These are phyloP conservation scores for Penicillium arizonense DNA, from an alignment of 495 filamentous ascomycete species.

Conservation along the genomic window DNA sequence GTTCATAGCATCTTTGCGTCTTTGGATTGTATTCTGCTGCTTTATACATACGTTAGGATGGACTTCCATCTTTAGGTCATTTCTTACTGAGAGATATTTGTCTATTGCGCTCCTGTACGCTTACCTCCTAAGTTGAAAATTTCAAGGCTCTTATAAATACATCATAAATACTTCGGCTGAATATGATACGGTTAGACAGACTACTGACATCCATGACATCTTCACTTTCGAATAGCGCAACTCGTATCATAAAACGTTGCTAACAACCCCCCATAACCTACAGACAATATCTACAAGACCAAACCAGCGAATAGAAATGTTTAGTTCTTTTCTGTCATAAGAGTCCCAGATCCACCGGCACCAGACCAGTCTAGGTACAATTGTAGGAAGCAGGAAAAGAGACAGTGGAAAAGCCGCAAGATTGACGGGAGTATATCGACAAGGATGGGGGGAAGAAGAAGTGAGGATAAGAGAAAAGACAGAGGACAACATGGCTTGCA, in stretches of 20 bases:
- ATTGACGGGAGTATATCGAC: conserved; percentile 24
- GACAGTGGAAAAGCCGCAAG: conserved; percentile 14
- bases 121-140: too few relatives aligned
- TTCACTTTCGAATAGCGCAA: too few relatives aligned
- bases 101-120: too few relatives aligned
- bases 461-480: conserved; percentile 7
- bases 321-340: conserved; percentile 26
- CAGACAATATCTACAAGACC: neutral
- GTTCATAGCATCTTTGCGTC: neutral
- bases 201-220: too few relatives aligned
- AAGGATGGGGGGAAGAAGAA: conserved; percentile 9
- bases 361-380: conserved; percentile 30
- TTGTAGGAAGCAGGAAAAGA: conserved; percentile 19
- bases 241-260: too few relatives aligned
- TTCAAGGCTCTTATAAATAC: too few relatives aligned
- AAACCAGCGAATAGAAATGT: conserved; percentile 9
- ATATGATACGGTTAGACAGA: too few relatives aligned
- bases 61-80: neutral
- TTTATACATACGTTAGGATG: neutral
- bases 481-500: conserved; percentile 19
- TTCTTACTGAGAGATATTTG: neutral
- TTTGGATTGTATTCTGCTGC: neutral
- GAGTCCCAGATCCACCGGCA: conserved; percentile 21
- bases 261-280: neutral
- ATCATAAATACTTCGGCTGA: too few relatives aligned